Base-by-base conservation (phyloP, 2,329 filamentous ascomycete genomes). In the Piedraia hortae region DNA sequence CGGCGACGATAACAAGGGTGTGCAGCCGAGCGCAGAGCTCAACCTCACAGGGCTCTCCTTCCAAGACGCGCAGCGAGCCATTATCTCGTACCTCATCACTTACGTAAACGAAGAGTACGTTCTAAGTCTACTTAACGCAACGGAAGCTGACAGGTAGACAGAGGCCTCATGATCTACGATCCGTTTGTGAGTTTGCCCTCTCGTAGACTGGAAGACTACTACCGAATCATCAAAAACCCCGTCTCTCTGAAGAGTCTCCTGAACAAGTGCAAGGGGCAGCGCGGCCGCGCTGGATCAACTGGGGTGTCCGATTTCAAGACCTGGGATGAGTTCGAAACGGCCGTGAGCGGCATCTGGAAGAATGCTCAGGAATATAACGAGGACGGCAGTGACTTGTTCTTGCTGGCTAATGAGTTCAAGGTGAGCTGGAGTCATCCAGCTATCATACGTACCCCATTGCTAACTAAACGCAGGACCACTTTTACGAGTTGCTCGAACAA, bases 331-430 rank as follows among this genome's bases (percentile, higher is more conserved):
- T 75, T 90, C 32, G 75, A 77, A 41, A 66, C 78, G 24, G 72
- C 73, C 36, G 57, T 74, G 7, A 72, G 66, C 35, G 56, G 74
- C 23, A 65, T 91, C 19, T 91, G 80, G 80, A 59, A 58, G 21
- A 91, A 91, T 43, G 77, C 78, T 0, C 71, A 66, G 36, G 69
- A 69, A 27, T 91, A 82, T 51, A 91, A 91, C 33, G 75, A 90
- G 43, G 78, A 90, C 38, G 73, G 70, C 3, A 90, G 80, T 37
- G 70, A 77, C 9, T 80, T 90, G 22, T 75, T 67, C 31, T 54
- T 61, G 11, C 53, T 85, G 28, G 75, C 77, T 1, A 61, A 66
- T 21, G 66, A 85, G 27, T 59, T 91, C 4, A 68, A 88, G 61
- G 74, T 75, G 49, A 23, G 45, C 34, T 35, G 10, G 20, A 17